A percentile compares a stretch with the other conserved stretches of the same genome.
phyloP scores from a whole-genome alignment of 768 basidiomycete species.

The Collybia mongolica region DNA sequence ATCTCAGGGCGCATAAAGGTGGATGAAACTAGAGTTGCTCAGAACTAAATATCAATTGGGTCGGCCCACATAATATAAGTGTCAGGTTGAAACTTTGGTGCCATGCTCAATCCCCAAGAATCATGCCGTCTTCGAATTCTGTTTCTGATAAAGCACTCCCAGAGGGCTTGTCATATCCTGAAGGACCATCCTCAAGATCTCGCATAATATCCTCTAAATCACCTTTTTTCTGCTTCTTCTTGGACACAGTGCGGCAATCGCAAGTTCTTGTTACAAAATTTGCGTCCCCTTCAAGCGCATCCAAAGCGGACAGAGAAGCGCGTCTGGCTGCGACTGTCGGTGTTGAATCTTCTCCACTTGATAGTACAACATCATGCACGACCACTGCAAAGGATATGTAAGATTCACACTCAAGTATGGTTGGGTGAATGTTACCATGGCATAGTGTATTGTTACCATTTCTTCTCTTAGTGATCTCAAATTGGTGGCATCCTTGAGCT shows the following conservation, averaged over 20 bases:
- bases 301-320: constrained; percentile 65
- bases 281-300: constrained; percentile 64
- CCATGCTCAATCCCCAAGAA: constrained; percentile 9
- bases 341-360: constrained; percentile 52
- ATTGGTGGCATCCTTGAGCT: constrained; percentile 66
- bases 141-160: constrained; percentile 5
- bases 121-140: constrained; percentile 16
- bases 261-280: constrained; percentile 63
- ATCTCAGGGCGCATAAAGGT: constrained; percentile 22
- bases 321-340: constrained; percentile 54
- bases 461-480: constrained; percentile 57
- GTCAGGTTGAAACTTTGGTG: background rate
- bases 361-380: constrained; percentile 64
- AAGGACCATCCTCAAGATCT: constrained; percentile 16
- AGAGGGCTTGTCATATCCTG: background rate
- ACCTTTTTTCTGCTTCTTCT: constrained; percentile 30
- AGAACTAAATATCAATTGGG: background rate
- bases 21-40: background rate
- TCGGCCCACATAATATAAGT: background rate
- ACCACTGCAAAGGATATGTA: constrained; percentile 43
- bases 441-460: constrained; percentile 38
- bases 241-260: constrained; percentile 54
- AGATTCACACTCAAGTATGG: background rate
- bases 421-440: constrained; percentile 41
- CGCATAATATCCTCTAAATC: constrained; percentile 24